Conservation (phyloP, 2,329 filamentous ascomycete species). For the Penicillium sp. region DNA sequence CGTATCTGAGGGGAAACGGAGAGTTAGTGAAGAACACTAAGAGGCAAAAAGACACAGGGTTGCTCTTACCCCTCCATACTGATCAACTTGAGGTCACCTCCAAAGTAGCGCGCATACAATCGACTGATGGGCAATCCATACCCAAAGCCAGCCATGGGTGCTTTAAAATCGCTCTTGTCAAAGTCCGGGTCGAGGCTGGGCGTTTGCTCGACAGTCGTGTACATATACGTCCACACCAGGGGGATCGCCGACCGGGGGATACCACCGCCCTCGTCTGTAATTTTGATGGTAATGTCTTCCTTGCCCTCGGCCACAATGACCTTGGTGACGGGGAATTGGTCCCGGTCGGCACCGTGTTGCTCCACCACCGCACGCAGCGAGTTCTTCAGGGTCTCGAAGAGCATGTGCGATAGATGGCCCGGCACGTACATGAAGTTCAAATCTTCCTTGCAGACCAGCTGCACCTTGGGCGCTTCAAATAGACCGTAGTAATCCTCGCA, state of each 20-base stretch:
- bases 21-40: background rate
- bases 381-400: constrained; percentile 99
- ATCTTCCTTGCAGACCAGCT: constrained; percentile 91
- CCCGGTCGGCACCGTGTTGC: constrained; percentile 89
- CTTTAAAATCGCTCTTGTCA: constrained; percentile 99
- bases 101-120: constrained; percentile 95
- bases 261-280: constrained; percentile 93
- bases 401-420: constrained; percentile 98
- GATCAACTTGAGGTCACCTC: constrained; percentile 94
- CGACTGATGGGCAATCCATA: constrained; percentile 94
- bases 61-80: constrained; percentile 92
- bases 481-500: constrained; percentile 98
- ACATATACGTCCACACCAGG: constrained; percentile 99
- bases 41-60: background rate
- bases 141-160: constrained; percentile 98
- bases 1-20: constrained; percentile 68
- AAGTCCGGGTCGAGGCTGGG: constrained; percentile 96
- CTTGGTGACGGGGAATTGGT: constrained; percentile 94
- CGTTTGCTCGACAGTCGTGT: constrained; percentile 95
- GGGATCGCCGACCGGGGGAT: constrained; percentile 92
- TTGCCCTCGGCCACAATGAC: constrained; percentile 97
- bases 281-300: constrained; percentile 99
- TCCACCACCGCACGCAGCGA: constrained; percentile 96
- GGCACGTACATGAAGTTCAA: constrained; percentile 99
- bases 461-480: constrained; percentile 94